phyloP scores from a whole-genome alignment of 1,284 basidiomycete genomes.

The Cryptococcus sp. region DNA sequence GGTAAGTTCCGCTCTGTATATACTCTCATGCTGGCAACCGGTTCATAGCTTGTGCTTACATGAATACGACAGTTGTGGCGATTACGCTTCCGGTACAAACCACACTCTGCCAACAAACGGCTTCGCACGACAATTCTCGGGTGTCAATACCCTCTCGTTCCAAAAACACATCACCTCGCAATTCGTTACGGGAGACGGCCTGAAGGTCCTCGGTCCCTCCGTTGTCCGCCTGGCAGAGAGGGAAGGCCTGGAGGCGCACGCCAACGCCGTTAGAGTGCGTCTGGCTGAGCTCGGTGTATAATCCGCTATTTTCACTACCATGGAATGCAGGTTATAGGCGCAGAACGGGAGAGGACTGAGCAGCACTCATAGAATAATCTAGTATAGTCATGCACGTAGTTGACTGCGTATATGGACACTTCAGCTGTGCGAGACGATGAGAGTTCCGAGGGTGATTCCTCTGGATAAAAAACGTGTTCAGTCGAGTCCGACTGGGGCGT shows the following conservation, averaged over 20 bases:
- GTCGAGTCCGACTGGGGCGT: too few species aligned
- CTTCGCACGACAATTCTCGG: constrained; percentile 95
- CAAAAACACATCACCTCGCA: constrained; percentile 99
- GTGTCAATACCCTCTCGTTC: constrained; percentile 96
- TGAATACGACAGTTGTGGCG: constrained; percentile 71
- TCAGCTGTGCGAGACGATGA: too few species aligned
- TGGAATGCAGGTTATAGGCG: too few species aligned
- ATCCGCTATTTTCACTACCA: not conserved
- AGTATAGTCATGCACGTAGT: too few species aligned
- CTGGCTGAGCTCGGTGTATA: constrained; percentile 28
- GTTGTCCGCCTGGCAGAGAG: constrained; percentile 91
- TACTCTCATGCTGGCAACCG: constrained; percentile 8
- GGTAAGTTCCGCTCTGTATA: constrained; percentile 64
- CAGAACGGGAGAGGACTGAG: too few species aligned
- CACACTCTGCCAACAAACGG: constrained; percentile 95
- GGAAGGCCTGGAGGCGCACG: constrained; percentile 93
- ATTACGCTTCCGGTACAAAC: constrained; percentile 98
- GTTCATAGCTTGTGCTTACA: not conserved
- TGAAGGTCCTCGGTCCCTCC: constrained; percentile 78
- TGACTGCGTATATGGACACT: too few species aligned
- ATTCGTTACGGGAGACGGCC: constrained; percentile 77
- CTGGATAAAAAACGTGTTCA: too few species aligned
- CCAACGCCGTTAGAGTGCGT: constrained; percentile 57
- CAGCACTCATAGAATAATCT: too few species aligned
- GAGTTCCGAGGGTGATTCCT: too few species aligned